A percentile compares a stretch with the other conserved stretches of the same genome.
Conservation (phyloP, 176 grass and related monocot genomes). For the Oryza nivara region DNA sequence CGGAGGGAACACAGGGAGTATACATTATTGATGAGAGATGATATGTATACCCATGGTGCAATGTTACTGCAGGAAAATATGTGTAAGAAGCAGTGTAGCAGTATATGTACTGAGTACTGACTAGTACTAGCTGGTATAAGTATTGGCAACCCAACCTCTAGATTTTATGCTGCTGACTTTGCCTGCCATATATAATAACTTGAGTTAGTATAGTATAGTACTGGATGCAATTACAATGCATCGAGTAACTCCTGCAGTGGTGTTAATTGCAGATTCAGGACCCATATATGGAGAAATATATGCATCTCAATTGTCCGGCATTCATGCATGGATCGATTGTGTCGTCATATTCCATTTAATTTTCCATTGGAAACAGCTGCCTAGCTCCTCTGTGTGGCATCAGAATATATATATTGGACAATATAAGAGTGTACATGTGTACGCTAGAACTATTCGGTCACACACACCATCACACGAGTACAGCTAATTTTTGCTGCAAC, state of each 20-base stretch:
- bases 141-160: not conserved
- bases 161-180: not conserved
- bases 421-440: not conserved
- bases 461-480: not conserved
- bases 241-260: not conserved
- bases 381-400: not conserved
- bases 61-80: not conserved
- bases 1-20: too few relatives aligned
- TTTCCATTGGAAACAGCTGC: not conserved
- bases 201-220: not conserved
- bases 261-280: not conserved
- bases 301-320: not conserved
- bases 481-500: slow-evolving; percentile 33
- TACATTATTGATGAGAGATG: not conserved
- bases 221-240: not conserved
- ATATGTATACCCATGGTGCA: not conserved
- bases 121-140: not conserved
- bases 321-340: not conserved
- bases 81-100: not conserved
- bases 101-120: not conserved
- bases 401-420: slow-evolving; percentile 32
- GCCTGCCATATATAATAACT: slow-evolving; percentile 3
- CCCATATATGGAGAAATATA: slow-evolving; percentile 9
- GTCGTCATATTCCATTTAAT: not conserved
- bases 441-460: not conserved